Base-by-base conservation (phyloP, 2,329 filamentous ascomycete species). In the Fusarium phyllophilum region DNA sequence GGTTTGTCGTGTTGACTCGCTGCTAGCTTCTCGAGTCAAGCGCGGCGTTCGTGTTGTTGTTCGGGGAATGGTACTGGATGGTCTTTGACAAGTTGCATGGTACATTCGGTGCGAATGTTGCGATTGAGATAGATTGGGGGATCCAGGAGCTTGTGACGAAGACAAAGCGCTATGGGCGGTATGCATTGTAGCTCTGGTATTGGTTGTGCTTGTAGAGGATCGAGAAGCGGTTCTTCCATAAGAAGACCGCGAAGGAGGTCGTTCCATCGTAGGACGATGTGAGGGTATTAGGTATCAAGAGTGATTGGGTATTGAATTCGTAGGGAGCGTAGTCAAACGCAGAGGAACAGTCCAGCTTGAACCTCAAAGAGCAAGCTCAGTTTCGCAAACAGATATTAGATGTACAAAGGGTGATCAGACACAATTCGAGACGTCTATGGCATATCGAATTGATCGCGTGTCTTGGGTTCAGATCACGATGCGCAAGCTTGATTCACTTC, bases 181-280 rank as follows among this genome's bases (percentile, higher is more conserved):
- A 33, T 84, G 81, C 26, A 83, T 79, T 4, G 84, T 83, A 55
- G 74, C 73, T 17, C 84, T 83, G 17, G 84, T 83, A 75, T 84
- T 83, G 67, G 80, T 83, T 26, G 82, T 85, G 68, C 83, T 83
- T 57, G 79, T 84, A 66, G 85, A 88, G 26, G 85, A 84, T 67
- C 85, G 83, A 20, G 86, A 89, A 38, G 84, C 79, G 15, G 83
- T 83, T 66, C 85, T 86, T 70, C 83, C 80, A 69, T 83, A 78
- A 13, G 79, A 75, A 62, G 78, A 76, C 18, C 80, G 78, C 59
- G 78, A 75, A 65, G 76, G 68, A 41, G 78, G 59, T 24, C 68
- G 60, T 20, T 83, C 82, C 82, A 84, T 84, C 48, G 11, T 72
- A 15, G 26, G 22, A 6, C 3, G 18, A 42, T 39, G 36, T 34